phyloP scores from a whole-genome alignment of 139 green algal genomes.

The Deuterostichococcus epilithicus region DNA sequence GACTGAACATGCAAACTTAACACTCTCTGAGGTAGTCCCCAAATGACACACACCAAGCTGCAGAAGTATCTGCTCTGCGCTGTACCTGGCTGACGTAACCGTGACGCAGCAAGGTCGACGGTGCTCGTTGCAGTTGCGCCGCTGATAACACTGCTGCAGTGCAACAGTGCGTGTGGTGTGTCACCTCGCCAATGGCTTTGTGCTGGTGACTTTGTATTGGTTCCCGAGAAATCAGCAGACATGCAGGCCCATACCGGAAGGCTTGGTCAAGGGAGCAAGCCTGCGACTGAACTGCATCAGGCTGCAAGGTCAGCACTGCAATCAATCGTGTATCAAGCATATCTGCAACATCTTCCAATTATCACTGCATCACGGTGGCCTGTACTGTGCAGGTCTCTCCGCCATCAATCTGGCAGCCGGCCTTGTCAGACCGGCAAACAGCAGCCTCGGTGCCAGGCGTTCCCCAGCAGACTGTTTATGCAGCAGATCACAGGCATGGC shows the following conservation, averaged over 20 bases:
- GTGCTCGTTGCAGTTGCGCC: neutral
- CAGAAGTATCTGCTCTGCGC: too few relatives aligned
- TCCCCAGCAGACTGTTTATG: too few relatives aligned
- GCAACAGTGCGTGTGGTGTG: neutral
- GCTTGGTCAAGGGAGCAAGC: neutral
- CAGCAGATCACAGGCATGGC: too few relatives aligned
- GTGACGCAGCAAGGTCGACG: neutral
- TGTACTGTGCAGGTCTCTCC: too few relatives aligned
- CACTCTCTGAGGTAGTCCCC: too few relatives aligned
- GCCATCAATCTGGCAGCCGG: too few relatives aligned
- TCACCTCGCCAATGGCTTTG: neutral
- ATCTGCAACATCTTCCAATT: neutral
- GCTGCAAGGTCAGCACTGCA: neutral
- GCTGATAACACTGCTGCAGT: constrained; percentile 5
- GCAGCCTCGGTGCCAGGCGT: too few relatives aligned
- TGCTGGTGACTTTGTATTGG: neutral
- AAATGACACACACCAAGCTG: too few relatives aligned
- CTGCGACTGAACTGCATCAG: neutral
- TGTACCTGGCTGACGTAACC: too few relatives aligned
- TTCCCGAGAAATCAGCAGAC: neutral
- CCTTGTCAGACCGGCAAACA: too few relatives aligned
- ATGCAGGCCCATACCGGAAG: neutral
- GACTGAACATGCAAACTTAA: too few relatives aligned
- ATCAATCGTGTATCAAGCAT: neutral
- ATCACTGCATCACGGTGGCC: neutral